These are phyloP conservation scores for Kurtzmaniella cleridarum DNA, from an alignment of 805 yeast genomes.

Conservation along the genomic window DNA sequence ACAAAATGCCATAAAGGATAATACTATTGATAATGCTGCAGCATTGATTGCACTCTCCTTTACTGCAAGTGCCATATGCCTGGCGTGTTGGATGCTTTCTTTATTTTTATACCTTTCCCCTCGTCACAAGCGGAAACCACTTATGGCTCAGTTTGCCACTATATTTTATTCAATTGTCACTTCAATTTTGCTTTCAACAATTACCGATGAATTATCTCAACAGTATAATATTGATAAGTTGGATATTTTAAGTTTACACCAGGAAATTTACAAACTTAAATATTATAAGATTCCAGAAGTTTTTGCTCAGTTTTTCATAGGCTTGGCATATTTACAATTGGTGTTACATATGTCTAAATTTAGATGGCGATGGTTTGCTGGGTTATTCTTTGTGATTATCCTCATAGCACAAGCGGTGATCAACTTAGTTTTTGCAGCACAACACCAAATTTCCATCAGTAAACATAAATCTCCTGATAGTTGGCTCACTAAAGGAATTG, in stretches of 20 bases:
- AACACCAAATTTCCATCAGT: slow-evolving; percentile 4
- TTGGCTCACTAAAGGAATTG: slow-evolving; percentile 14
- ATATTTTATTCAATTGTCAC: slow-evolving; percentile 48
- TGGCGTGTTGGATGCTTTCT: slow-evolving; percentile 67
- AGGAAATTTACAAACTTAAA: slow-evolving; percentile 29
- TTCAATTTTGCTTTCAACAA: slow-evolving; percentile 44
- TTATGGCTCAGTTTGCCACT: slow-evolving; percentile 53
- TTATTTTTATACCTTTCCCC: slow-evolving; percentile 50
- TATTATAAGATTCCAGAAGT: slow-evolving; percentile 34
- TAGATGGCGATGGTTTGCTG: slow-evolving; percentile 21
- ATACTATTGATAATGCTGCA: slow-evolving; percentile 31
- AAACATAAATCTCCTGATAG: not conserved
- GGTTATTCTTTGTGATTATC: slow-evolving; percentile 24
- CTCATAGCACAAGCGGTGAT: slow-evolving; percentile 17
- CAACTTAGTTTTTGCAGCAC: slow-evolving; percentile 10
- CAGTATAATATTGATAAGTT: slow-evolving; percentile 54
- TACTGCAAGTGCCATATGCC: slow-evolving; percentile 50
- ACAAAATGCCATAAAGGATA: not conserved
- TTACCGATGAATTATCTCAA: slow-evolving; percentile 39
- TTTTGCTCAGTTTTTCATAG: slow-evolving; percentile 39
- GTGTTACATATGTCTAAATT: slow-evolving; percentile 31
- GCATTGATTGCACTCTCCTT: slow-evolving; percentile 43
- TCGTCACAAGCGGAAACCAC: slow-evolving; percentile 48
- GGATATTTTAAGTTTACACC: slow-evolving; percentile 41
- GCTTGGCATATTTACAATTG: slow-evolving; percentile 54